These are phyloP conservation scores for Arthrobotrys entomopaga DNA, from an alignment of 2,329 filamentous ascomycete species.

Conservation along the genomic window DNA sequence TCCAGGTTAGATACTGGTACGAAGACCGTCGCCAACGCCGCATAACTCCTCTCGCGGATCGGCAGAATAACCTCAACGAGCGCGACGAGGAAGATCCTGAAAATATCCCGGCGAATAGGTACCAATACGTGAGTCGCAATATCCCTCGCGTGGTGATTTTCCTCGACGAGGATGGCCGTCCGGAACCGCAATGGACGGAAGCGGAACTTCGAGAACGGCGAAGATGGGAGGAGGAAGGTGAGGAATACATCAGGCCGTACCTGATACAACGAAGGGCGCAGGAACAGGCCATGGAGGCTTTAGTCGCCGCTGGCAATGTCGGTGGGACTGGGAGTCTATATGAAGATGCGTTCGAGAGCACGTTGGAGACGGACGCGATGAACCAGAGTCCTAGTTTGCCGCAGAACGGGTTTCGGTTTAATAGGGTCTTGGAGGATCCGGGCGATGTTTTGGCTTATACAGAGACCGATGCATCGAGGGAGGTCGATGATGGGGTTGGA, in stretches of 20 bases:
- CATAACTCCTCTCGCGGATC: background rate
- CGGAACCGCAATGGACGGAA: constrained; percentile 25
- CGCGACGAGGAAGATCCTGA: constrained; percentile 25
- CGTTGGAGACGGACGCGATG: background rate
- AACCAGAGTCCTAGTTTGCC: background rate
- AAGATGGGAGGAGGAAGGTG: background rate
- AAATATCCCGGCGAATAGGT: background rate
- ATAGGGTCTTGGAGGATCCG: background rate
- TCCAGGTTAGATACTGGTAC: constrained; percentile 34
- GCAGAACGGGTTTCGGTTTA: too few relatives aligned
- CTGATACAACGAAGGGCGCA: constrained; percentile 4
- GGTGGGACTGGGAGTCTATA: background rate
- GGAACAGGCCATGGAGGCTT: background rate
- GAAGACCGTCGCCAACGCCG: constrained; percentile 25
- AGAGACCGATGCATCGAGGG: background rate
- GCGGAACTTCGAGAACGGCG: constrained; percentile 9
- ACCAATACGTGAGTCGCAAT: background rate
- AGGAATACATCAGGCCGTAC: constrained; percentile 32
- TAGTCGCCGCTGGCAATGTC: background rate
- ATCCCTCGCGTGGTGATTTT: constrained; percentile 22
- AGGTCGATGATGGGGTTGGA: too few relatives aligned
- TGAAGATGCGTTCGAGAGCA: background rate
- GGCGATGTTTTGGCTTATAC: background rate
- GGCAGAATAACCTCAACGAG: background rate
- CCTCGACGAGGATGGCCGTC: constrained; percentile 21